Base-by-base conservation (phyloP, 768 basidiomycete species). In the Hypholoma sublateritium region DNA sequence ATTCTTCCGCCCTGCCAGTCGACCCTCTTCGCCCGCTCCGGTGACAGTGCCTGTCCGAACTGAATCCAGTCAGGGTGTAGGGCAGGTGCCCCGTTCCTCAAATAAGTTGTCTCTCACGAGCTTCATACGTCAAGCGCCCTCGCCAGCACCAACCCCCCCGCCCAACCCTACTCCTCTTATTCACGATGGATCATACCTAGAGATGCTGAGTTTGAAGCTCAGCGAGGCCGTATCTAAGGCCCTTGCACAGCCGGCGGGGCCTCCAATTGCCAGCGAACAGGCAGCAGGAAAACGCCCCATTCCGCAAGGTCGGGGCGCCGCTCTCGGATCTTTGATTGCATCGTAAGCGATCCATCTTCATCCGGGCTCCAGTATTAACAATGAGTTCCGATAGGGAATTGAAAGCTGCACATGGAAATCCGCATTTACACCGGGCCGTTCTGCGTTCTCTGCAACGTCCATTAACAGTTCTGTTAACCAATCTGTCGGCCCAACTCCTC, bases 171-270 rank as follows among this genome's bases (percentile, higher is more conserved):
- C 77, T 3, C 75, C 82, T 7, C 79, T 86, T 32, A 72, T 87
- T 28, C 90, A 90, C 62, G 90, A 92, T 69, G 88, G 87, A 55
- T 89, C 89, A 12, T 93, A 91, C 71, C 77, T 92, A 52, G 87
- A 91, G 67, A 82, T 85, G 56, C 81, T 93, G 44, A 80, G 86
- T 62, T 76, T 91, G 54, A 91, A 88, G 67, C 76, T 93, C 44
- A 91, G 87, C 65, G 91, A 93, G 70, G 89, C 88, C 0, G 88
- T 91, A 13, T 88, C 89, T 53, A 89, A 82, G 71, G 86, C 89
- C 3, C 76, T 93, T 49, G 77, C 81, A 19, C 87, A 87, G 61
- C 87, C 89, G 13, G 65, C 77, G 2, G 84, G 85, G 24, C 76
- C 85, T 19, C 78, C 79, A 16, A 62, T 70, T 46, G 69, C 77